Evolutionary conservation across 306 rosid species (phyloP), one percentile per base, ranked within the genome.

Genomic region (Hippophae tibetana): DNA sequence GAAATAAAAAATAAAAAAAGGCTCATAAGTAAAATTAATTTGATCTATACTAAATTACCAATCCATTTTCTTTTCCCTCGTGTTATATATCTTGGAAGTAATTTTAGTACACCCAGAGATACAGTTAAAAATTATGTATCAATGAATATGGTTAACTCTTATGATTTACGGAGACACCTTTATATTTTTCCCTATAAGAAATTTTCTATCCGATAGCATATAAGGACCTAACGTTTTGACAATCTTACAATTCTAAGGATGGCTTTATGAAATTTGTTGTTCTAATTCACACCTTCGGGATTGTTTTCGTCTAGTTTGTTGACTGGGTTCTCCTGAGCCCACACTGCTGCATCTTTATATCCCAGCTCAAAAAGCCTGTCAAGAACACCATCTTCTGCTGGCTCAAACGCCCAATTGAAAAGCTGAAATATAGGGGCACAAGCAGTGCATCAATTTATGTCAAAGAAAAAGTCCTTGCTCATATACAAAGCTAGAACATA

Each of bases 281-380:
- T 45, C 66, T 54, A 64, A 27, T 56, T 76, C 51, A 57, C 79
- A 50, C 71, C 26, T 31, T 31, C 5, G 2, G 38, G 23, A 65
- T 57, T 55, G 78, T 87, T 92, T 74, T 77, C 73, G 56, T 85
- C 87, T 57, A 81, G 27, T 55, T 70, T 50, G 58, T 67, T 88
- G 10, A 80, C 81, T 3, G 98, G 96, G 69, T 92, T 85, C 58
- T 86, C 86, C 72, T 42, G 62, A 31, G 87, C 92, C 98, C 98
- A 92, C 25, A 76, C 89, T 57, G 82, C 84, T 38, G 96, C 98
- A 67, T 92, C 98, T 54, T 76, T 64, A 75, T 83, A 85, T 48
- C 98, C 98, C 58, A 87, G 69, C 78, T 80, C 86, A 66, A 92
- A 92, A 54, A 92, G 87, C 50, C 62, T 65, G 61, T 87, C 98